These are phyloP conservation scores for Nakaseomyces kungkrabaensis DNA, from an alignment of 1,139 yeast genomes.

Conservation along the genomic window DNA sequence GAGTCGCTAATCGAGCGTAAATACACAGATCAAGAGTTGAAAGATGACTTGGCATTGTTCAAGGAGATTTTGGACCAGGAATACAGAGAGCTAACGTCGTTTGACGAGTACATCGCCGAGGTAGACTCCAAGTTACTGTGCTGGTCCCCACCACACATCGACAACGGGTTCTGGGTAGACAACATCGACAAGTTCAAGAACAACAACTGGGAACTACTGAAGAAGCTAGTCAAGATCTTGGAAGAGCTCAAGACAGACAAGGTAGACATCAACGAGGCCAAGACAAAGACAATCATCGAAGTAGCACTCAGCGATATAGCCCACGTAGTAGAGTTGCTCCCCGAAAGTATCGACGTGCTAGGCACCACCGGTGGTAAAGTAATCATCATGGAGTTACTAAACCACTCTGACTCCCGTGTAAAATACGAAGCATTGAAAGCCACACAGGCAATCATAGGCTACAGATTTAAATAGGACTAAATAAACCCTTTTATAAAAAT, in stretches of 20 bases:
- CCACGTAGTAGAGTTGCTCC: constrained; percentile 53
- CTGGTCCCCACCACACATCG: constrained; percentile 92
- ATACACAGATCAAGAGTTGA: constrained; percentile 90
- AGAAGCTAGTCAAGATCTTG: constrained; percentile 40
- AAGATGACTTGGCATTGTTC: constrained; percentile 56
- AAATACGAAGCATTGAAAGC: constrained; percentile 93
- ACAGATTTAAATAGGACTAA: constrained; percentile 35
- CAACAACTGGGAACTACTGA: constrained; percentile 62
- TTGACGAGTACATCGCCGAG: constrained; percentile 87
- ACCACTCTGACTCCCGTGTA: constrained; percentile 73
- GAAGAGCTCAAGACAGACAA: constrained; percentile 25
- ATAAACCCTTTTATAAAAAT: no score
- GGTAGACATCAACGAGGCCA: constrained; percentile 12
- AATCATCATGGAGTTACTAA: constrained; percentile 77
- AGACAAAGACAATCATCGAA: constrained; percentile 28
- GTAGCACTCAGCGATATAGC: constrained; percentile 56
- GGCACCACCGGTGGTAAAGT: constrained; percentile 51
- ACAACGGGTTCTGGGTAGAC: constrained; percentile 82
- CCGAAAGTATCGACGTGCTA: constrained; percentile 46
- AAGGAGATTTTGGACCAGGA: constrained; percentile 55
- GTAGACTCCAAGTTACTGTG: constrained; percentile 64
- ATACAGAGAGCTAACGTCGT: constrained; percentile 73
- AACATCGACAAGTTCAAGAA: constrained; percentile 70
- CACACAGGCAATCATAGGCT: constrained; percentile 84
- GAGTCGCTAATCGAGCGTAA: constrained; percentile 71